Evolutionary conservation across 1,284 basidiomycete species (phyloP), one percentile per base, ranked within the genome.

Genomic region (Boletus sp.): DNA sequence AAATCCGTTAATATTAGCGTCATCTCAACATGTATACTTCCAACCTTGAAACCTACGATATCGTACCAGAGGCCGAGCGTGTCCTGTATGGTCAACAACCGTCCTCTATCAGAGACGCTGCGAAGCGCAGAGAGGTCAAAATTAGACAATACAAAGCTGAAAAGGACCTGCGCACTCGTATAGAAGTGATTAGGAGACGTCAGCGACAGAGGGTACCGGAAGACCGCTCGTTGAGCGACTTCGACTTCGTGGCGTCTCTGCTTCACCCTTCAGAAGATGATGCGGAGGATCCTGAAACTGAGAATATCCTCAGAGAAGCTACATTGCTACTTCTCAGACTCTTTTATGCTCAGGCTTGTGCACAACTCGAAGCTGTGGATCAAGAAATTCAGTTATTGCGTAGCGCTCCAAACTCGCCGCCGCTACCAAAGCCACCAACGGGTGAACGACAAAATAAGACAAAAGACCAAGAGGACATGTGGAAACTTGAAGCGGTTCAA

Each of bases 81-180:
- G 70, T 63, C 14, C 62, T 88, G 7, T 77, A 82, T 54, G 69
- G 67, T 32, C 72, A 73, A 41, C 70, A 72, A 40, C 55, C 75
- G 2, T 72, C 76, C 1, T 61, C 71, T 6, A 68, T 84, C 17
- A 66, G 67, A 22, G 88, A 94, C 67, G 78, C 84, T 14, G 76
- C 80, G 0, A 77, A 76, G 61, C 76, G 86, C 46, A 72, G 94
- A 54, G 91, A 94, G 52, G 66, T 84, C 32, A 97, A 95, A 72
- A 94, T 97, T 54, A 81, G 79, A 52, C 92, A 94, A 62, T 95
- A 82, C 66, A 82, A 82, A 65, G 77, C 81, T 47, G 91, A 94
- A 67, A 94, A 90, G 66, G 84, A 90, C 45, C 69, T 94, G 25
- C 76, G 80, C 44, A 69, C 71, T 25, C 77, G 77, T 48, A 81